These are phyloP conservation scores for Tetracladium setigerum DNA, from an alignment of 495 filamentous ascomycete species.

Conservation along the genomic window DNA sequence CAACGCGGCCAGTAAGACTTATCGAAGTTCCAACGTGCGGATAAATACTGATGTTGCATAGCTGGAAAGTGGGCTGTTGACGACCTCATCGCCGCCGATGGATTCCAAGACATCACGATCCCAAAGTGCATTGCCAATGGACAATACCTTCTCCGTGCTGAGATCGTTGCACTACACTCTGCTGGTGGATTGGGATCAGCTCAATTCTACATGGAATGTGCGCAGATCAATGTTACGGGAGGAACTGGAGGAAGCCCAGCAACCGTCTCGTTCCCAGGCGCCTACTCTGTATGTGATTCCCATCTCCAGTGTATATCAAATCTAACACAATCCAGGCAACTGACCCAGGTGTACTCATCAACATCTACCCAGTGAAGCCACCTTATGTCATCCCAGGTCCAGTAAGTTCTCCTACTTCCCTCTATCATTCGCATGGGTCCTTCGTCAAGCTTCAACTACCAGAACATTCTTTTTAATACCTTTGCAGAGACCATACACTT, in stretches of 20 bases:
- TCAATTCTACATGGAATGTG: constrained; percentile 34
- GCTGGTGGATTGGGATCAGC: constrained; percentile 28
- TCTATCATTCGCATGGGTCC: no score
- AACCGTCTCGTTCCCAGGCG: constrained; percentile 48
- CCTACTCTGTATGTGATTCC: constrained; percentile 27
- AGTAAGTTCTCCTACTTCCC: not conserved
- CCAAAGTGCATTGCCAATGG: constrained; percentile 16
- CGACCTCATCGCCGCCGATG: constrained; percentile 8
- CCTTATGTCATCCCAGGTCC: constrained; percentile 38
- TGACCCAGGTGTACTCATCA: constrained; percentile 44
- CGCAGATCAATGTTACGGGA: constrained; percentile 29
- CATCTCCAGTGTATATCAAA: not conserved
- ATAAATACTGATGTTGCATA: not conserved
- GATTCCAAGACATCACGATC: constrained; percentile 27
- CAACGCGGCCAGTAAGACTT: constrained; percentile 5
- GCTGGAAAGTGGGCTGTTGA: constrained; percentile 13
- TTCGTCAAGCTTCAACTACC: no score
- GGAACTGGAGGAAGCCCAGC: constrained; percentile 30
- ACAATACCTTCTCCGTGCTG: constrained; percentile 33
- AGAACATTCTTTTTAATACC: constrained; percentile 16
- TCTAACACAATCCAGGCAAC: constrained; percentile 20
- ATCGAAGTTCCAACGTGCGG: not conserved
- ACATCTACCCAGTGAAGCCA: constrained; percentile 44
- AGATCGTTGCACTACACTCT: constrained; percentile 32
- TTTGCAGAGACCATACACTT: not conserved